phyloP scores from a whole-genome alignment of 2,329 filamentous ascomycete species.

The Hymenoscyphus linearis region DNA sequence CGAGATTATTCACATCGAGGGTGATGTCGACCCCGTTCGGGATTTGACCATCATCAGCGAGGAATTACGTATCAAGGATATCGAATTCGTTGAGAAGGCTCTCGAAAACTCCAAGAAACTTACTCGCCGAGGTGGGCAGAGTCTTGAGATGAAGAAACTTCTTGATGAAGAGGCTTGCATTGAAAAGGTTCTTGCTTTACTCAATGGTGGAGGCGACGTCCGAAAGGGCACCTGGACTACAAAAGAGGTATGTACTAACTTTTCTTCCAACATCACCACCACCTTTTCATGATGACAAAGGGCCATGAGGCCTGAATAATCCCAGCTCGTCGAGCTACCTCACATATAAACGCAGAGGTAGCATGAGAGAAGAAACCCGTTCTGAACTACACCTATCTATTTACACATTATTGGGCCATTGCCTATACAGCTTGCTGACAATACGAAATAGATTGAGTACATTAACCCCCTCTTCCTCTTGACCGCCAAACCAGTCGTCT shows the following conservation, averaged over 20 bases:
- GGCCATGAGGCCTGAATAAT: slow-evolving; percentile 91
- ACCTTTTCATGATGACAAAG: slow-evolving; percentile 88
- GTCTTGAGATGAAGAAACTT: slow-evolving; percentile 95
- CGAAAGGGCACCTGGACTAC: slow-evolving; percentile 83
- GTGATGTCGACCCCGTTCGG: slow-evolving; percentile 90
- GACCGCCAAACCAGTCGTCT: slow-evolving; percentile 94
- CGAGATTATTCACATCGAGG: slow-evolving; percentile 99
- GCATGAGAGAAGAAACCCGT: slow-evolving; percentile 69
- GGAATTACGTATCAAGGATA: slow-evolving; percentile 95
- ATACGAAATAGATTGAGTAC: slow-evolving; percentile 69
- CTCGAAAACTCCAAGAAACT: slow-evolving; percentile 90
- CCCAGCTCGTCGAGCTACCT: slow-evolving; percentile 99
- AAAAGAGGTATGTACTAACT: slow-evolving; percentile 75
- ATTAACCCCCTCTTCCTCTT: slow-evolving; percentile 96
- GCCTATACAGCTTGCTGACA: slow-evolving; percentile 18
- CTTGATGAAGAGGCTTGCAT: slow-evolving; percentile 91
- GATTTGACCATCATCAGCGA: slow-evolving; percentile 96
- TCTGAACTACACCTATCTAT: slow-evolving; percentile 25
- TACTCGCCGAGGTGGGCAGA: slow-evolving; percentile 89
- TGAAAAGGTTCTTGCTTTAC: slow-evolving; percentile 77
- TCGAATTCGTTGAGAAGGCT: slow-evolving; percentile 96
- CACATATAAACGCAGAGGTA: slow-evolving; percentile 68
- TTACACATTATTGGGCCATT: slow-evolving; percentile 22
- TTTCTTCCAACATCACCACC: slow-evolving; percentile 24
- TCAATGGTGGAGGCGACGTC: slow-evolving; percentile 88